Percentiles rank a stretch among this genome's conserved stretches.
Conservation (phyloP, 2,329 filamentous ascomycete genomes). For the Colletotrichum aenigma region DNA sequence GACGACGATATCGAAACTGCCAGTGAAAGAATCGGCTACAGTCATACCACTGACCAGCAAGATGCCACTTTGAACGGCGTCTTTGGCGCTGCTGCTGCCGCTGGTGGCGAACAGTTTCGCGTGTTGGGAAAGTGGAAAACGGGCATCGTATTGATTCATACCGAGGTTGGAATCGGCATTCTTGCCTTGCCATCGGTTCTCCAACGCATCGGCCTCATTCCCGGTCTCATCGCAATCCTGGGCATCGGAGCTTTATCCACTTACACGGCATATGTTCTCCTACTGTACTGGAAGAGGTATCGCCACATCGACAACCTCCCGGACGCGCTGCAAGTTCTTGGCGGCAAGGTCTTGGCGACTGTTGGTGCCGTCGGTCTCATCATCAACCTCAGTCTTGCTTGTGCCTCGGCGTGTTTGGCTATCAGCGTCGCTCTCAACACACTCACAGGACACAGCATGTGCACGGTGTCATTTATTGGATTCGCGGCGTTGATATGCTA, state of each 20-base stretch:
- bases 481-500: neutral
- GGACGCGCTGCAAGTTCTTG: neutral
- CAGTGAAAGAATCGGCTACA: neutral
- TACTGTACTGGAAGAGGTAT: fast-evolving
- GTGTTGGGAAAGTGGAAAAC: neutral
- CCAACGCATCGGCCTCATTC: neutral
- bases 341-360: neutral
- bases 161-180: neutral
- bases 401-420: neutral
- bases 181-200: neutral
- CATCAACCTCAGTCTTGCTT: neutral
- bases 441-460: neutral
- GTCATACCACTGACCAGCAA: neutral
- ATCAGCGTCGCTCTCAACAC: neutral
- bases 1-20: neutral
- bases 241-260: neutral
- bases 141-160: neutral
- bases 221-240: neutral
- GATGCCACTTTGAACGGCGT: neutral
- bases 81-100: neutral
- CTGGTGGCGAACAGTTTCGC: neutral
- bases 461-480: neutral
- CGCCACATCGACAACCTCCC: neutral
- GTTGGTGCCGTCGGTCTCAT: neutral
- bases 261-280: neutral